Evolutionary conservation across 1,139 yeast species (phyloP), one percentile per base, ranked within the genome.

Genomic region (Debaryomyces sp.): DNA sequence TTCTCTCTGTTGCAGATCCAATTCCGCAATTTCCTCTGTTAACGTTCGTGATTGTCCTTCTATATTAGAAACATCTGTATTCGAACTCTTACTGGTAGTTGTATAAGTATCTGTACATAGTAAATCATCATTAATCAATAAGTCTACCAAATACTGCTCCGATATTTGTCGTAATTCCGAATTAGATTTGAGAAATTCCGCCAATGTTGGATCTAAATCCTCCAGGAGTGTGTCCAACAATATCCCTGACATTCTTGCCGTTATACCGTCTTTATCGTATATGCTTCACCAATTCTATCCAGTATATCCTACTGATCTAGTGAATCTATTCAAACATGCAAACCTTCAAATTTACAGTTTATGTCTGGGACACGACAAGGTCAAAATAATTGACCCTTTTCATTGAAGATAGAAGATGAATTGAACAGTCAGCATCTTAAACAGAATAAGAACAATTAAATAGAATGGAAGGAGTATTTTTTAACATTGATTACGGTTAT

Each of bases 401-500:
- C 30, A n/a, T 24, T 17, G 38, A 22, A 22, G 17, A 4, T 23
- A 23, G 12, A 17, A 2, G 5, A 26, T 26, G 29, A n/a, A 10
- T n/a, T 17, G 23, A 34, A n/a, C 18, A 21, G 26, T 12, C 23
- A 22, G 38, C 5, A 34, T 6, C 38, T 18, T 21, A 12, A 12
- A 9, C 12, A 21, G 9, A 27, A 39, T 32, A 39, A 23, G 30
- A 21, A 21, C 24, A 42, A 34, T 26, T 32, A n/a, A 18, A 27
- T 13, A 52, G 47, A 50, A 90, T 90, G 97, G 96, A 89, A 66
- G 96, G 96, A 17, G 77, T 89, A 45, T 87, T 75, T 68, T 94
- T 94, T 73, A 94, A 94, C 72, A 77, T 91, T 54, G 91, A 92
- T 68, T 75, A 81, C 67, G 99, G 99, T 26, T 95, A 81, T 72